Conservation (phyloP, 129 eudicot genomes). For the Deinandra increscens region DNA sequence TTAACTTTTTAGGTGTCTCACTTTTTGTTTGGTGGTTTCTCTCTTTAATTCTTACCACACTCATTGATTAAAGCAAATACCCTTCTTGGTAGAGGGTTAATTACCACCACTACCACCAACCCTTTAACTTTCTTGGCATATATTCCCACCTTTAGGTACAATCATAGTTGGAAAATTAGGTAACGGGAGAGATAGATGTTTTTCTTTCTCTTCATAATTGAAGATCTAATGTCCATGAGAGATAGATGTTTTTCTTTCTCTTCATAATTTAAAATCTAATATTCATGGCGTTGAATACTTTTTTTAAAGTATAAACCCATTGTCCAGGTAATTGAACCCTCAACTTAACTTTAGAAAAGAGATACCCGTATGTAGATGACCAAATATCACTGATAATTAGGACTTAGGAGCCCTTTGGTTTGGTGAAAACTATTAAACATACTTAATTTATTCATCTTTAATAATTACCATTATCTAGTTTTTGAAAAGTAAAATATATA, state of each 20-base stretch:
- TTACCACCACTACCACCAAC: conserved; percentile 40
- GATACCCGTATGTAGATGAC: too few relatives aligned
- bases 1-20: conserved; percentile 26
- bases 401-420: too few relatives aligned
- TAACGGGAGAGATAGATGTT: conserved; percentile 16
- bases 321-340: too few relatives aligned
- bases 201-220: conserved; percentile 21
- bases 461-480: conserved; percentile 16
- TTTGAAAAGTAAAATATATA: too few relatives aligned
- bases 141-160: conserved; percentile 20
- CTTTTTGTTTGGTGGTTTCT: conserved; percentile 39
- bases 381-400: too few relatives aligned
- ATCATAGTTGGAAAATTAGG: conserved; percentile 22
- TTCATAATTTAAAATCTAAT: too few relatives aligned
- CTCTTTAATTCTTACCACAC: conserved; percentile 32
- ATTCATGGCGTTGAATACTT: too few relatives aligned
- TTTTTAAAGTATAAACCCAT: too few relatives aligned
- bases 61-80: conserved; percentile 28
- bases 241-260: too few relatives aligned
- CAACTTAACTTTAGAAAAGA: too few relatives aligned
- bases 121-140: conserved; percentile 32
- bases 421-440: conserved; percentile 20
- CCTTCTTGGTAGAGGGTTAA: conserved; percentile 33
- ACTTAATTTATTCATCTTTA: conserved; percentile 15
- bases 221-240: too few relatives aligned